Conservation (phyloP, 176 grass and related monocot species). For the Oryza meyeriana region DNA sequence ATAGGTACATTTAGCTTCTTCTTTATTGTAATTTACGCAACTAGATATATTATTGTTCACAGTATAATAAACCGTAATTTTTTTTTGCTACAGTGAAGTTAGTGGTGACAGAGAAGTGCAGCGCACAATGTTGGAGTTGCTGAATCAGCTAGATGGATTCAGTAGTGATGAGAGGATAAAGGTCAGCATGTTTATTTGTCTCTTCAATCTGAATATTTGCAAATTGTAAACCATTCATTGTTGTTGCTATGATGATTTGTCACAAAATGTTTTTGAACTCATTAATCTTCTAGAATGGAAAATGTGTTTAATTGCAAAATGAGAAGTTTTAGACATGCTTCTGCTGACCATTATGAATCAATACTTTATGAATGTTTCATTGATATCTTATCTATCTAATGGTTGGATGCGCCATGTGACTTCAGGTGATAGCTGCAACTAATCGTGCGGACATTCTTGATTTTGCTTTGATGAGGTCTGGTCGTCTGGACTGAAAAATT, state of each 20-base stretch:
- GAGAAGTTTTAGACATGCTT: not conserved
- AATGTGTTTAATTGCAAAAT: not conserved
- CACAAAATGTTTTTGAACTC: not conserved
- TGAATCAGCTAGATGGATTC: slow-evolving; percentile 78
- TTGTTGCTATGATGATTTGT: not conserved
- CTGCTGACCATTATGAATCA: not conserved
- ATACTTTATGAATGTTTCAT: too few species aligned
- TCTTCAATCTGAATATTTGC: not conserved
- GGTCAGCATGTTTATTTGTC: slow-evolving; percentile 34
- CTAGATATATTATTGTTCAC: too few species aligned
- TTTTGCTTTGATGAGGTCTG: slow-evolving; percentile 70
- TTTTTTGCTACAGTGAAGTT: too few species aligned
- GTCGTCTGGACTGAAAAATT: slow-evolving; percentile 73
- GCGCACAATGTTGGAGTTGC: too few species aligned
- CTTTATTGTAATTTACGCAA: not conserved
- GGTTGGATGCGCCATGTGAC: too few species aligned
- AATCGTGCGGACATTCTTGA: too few species aligned
- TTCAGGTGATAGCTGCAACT: too few species aligned
- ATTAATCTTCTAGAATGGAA: not conserved
- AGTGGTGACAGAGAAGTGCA: too few species aligned
- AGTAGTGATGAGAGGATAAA: slow-evolving; percentile 82
- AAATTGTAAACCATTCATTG: not conserved
- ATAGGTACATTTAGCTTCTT: slow-evolving; percentile 38
- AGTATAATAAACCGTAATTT: too few species aligned
- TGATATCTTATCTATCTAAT: too few species aligned